Base-by-base conservation (phyloP, 257 asterid genomes). In the Perilla frutescens region DNA sequence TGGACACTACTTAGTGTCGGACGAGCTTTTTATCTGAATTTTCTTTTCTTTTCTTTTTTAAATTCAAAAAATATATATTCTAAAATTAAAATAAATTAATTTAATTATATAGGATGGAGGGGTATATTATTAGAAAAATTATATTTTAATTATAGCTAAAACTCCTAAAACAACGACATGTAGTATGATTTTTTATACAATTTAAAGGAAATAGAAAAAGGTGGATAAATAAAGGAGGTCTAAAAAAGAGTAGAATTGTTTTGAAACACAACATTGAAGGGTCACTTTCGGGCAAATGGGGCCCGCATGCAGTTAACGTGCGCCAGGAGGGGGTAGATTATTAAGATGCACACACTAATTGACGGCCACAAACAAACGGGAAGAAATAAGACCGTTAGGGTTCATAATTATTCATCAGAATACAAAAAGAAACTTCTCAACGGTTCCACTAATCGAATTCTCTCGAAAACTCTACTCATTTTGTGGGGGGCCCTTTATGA, bases 321-420 rank as follows among this genome's bases (percentile, higher is more conserved):
- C 81, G 68, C 73, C 39, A 31, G 12, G 15, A 47, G 48, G 55
- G 48, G 8, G 6, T 47, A 56, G 39, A 36, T 20, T 11, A 8
- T 6, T 70, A 20, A 77, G 50, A 20, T 55, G 37, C 64, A 64
- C 71, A 45, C 67, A 31, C 62, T 6, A 9, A 5, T 10, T 62
- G 43, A 65, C 61, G 66, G 56, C 44, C 73, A 61, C 12, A 11
- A 68, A 20, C 36, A 15, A 81, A 84, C 81, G 77, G 84, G 56
- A 58, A 72, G 11, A 74, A 77, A 70, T 64, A 69, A 0, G 58
- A 73, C 86, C 81, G 84, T 77, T 82, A 43, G 0, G 55, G 7
- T 4, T 34, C 36, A 58, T 60, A 34, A 34, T 34, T 3, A 34
- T 20, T 20, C 26, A 20, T 20, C 26, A 20, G 26, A 66, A 8